phyloP scores from a whole-genome alignment of 305 asterid species.

The Rubia peregrina region DNA sequence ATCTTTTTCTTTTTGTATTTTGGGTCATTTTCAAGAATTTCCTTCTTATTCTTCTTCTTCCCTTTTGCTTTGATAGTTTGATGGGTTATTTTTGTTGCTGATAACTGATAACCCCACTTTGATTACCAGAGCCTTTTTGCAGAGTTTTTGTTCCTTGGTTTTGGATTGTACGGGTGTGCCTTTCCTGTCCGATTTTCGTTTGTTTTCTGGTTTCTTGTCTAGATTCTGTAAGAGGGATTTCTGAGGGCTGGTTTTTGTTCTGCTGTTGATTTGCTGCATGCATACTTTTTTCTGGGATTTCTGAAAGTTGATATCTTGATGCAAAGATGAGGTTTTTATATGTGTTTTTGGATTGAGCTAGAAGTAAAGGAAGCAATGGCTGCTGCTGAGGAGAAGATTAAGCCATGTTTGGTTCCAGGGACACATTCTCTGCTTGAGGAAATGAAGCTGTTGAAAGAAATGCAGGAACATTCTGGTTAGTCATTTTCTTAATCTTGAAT shows the following conservation, averaged over 20 bases:
- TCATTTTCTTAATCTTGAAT: not conserved
- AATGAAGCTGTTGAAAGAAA: slow-evolving; percentile 79
- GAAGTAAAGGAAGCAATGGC: slow-evolving; percentile 34
- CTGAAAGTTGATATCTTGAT: slow-evolving; percentile 12
- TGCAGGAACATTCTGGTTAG: slow-evolving; percentile 76
- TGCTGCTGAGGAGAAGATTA: slow-evolving; percentile 54
- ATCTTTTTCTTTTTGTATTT: slow-evolving; percentile 21
- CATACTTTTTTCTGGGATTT: not conserved
- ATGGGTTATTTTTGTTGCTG: slow-evolving; percentile 35
- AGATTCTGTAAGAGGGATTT: slow-evolving; percentile 35
- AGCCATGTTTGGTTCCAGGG: slow-evolving; percentile 43
- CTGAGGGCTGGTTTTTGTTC: not conserved
- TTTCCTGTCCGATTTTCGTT: slow-evolving; percentile 35
- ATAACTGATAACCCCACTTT: slow-evolving; percentile 64
- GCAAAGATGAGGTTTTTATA: slow-evolving; percentile 11
- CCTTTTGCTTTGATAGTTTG: slow-evolving; percentile 37
- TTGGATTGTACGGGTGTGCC: slow-evolving; percentile 75
- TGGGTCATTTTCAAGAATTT: slow-evolving; percentile 14
- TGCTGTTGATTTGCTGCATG: not conserved
- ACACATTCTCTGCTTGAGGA: slow-evolving; percentile 58
- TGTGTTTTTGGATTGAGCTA: slow-evolving; percentile 26
- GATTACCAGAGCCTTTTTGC: slow-evolving; percentile 62
- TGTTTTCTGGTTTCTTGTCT: slow-evolving; percentile 36
- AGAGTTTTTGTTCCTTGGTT: slow-evolving; percentile 64
- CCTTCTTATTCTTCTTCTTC: slow-evolving; percentile 11